These are phyloP conservation scores for Striga hermonthica DNA, from an alignment of 305 asterid species.

Conservation along the genomic window DNA sequence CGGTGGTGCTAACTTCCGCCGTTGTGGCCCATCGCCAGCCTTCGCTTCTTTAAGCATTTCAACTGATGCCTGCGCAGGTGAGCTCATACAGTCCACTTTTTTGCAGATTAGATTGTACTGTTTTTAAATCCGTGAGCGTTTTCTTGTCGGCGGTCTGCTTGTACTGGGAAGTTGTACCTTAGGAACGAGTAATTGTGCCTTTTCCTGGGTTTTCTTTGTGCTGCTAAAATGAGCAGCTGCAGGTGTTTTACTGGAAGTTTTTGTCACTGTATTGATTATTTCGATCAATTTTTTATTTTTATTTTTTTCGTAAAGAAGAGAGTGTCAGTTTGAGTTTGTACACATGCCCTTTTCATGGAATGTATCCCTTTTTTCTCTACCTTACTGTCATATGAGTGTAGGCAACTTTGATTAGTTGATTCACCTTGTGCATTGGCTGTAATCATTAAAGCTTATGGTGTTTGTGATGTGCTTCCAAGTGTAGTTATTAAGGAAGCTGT, in stretches of 20 bases:
- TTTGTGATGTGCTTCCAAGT: slow-evolving; percentile 25
- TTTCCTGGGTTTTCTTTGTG: too few species aligned
- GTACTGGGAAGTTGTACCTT: slow-evolving; percentile 26
- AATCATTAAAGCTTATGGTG: background rate
- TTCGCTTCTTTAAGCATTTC: slow-evolving; percentile 40
- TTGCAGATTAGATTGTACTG: background rate
- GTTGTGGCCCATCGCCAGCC: slow-evolving; percentile 43
- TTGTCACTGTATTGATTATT: background rate
- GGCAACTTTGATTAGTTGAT: background rate
- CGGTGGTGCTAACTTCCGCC: slow-evolving; percentile 53
- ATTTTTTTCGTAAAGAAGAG: too few species aligned
- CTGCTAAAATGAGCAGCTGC: background rate
- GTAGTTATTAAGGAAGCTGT: slow-evolving; percentile 66
- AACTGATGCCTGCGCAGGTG: background rate
- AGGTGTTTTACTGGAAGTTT: background rate
- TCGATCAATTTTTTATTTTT: too few species aligned
- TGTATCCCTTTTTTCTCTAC: background rate
- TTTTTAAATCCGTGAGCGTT: background rate
- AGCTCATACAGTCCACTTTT: background rate
- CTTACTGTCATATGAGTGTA: too few species aligned
- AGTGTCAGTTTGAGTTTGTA: background rate
- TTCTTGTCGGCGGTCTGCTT: background rate
- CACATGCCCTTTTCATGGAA: background rate
- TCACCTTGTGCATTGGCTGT: background rate
- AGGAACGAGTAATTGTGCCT: background rate